Conservation (phyloP, 1,284 basidiomycete genomes). For the Mycena sp. region DNA sequence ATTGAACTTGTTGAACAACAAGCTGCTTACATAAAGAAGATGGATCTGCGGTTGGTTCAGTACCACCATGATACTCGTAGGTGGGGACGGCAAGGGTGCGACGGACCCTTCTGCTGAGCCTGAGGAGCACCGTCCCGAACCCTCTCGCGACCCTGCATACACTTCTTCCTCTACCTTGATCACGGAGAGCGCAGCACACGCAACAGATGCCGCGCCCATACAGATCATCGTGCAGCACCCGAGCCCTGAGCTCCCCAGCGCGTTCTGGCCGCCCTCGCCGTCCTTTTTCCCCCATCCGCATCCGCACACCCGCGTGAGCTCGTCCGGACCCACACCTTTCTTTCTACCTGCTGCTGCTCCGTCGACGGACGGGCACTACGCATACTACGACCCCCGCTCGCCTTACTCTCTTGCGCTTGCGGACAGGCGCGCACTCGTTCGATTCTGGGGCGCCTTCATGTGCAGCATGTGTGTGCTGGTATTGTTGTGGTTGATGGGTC, state of each 20-base stretch:
- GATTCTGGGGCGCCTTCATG: slow-evolving; percentile 26
- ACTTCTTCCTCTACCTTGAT: slow-evolving; percentile 9
- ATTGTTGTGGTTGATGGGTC: slow-evolving; percentile 18
- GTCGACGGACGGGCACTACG: slow-evolving; percentile 7
- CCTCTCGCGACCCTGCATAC: slow-evolving; percentile 1
- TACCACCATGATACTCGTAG: slow-evolving; percentile 9
- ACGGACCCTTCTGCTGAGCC: neutral
- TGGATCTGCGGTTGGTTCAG: too few relatives aligned
- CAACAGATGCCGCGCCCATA: neutral
- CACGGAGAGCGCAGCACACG: neutral
- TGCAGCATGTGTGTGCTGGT: slow-evolving; percentile 12
- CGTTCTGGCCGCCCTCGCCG: slow-evolving; percentile 27
- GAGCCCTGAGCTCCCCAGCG: slow-evolving; percentile 23
- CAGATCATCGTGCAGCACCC: neutral
- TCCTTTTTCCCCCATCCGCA: slow-evolving; percentile 27
- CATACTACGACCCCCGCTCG: slow-evolving; percentile 31
- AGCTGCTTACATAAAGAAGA: too few relatives aligned
- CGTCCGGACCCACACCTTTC: slow-evolving; percentile 27
- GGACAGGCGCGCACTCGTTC: slow-evolving; percentile 13
- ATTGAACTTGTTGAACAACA: too few relatives aligned
- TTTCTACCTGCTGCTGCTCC: slow-evolving; percentile 5
- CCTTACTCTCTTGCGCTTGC: slow-evolving; percentile 27
- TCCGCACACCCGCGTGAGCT: neutral
- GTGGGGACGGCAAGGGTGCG: slow-evolving; percentile 7
- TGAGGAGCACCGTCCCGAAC: neutral